Base-by-base conservation (phyloP, 768 basidiomycete genomes). In the Mycena vitilis region DNA sequence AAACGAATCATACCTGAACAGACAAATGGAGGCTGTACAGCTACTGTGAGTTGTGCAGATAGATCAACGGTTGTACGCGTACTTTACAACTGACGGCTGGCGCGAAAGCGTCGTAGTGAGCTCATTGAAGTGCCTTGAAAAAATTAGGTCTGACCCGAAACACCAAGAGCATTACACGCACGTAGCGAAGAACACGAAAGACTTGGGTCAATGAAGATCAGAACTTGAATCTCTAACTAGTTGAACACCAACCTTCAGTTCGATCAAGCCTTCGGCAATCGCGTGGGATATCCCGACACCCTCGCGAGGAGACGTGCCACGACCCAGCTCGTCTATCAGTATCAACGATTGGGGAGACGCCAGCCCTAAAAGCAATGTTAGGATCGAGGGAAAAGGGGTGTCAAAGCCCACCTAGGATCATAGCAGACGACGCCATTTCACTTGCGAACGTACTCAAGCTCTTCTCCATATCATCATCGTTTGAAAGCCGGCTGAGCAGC, bases 401-500 rank as follows among this genome's bases (percentile, higher is more conserved):
- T 30, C n/a, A 10, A 25, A 48, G 36, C 10, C 20, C 22, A 90
- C 95, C 92, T 53, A 97, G 81, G 61, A 98, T 95, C 93, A 96
- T 95, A 0, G 95, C 93, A 30, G 91, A 91, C 3, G 93, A 89
- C 1, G 92, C 89, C 95, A 99, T 98, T 80, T 99, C 97, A 70
- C 88, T 91, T 1, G 95, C 95, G 79, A 99, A 99, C 0, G 98
- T 98, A 71, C 96, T 98, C 30, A 99, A 78, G 51, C 87, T 93
- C 75, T 89, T 92, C 78, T 97, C 95, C 75, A 96, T 86, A 72
- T 95, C 91, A 74, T 98, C 96, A 71, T 99, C 96, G 73, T 99
- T 98, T 0, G 95, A 97, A 20, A 99, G 82, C 2, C 97, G 89
- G 0, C 91, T 92, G 30, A 99, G 85, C 6, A 99, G 84, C 0